Base-by-base conservation (phyloP, 2,329 filamentous ascomycete species). In the Colletotrichum paranaense region DNA sequence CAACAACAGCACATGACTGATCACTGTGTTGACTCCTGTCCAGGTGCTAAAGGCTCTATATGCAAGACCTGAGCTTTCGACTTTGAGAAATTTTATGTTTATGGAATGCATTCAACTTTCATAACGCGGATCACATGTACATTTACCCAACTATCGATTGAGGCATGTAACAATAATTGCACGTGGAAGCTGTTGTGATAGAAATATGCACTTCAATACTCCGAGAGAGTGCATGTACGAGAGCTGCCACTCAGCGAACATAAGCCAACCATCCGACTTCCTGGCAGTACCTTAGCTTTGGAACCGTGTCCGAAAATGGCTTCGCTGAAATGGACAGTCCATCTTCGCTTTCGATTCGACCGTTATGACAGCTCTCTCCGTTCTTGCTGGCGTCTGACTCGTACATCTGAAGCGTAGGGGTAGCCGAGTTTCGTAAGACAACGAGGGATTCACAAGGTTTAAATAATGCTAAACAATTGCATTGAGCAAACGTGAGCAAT, bases 361-460 rank as follows among this genome's bases (percentile, higher is more conserved):
- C 6, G 19, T 46, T n/a, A 5, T n/a, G 42, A 19, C 19, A n/a
- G 42, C 42, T 46, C 4, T n/a, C 7, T 11, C 42, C 19, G 22
- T 19, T 19, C 3, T 22, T 22, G 19, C 19, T 19, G 16, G 42
- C 19, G 42, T 49, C 42, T 67, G 63, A 67, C 63, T 71, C 68
- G 55, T 46, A 46, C 46, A 67, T n/a, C 8, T 26, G 67, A 59
- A 32, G 62, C 63, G 32, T 32, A 46, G 56, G 56, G 62, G 56
- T 14, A 26, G 11, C 11, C 56, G 11, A 55, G 56, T 60, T 59
- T 56, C 46, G 19, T 22, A 11, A 35, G 19, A 2, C 11, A 19
- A 30, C 26, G 9, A 60, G 62, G 42, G 35, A 28, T 28, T 63
- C 53, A 5, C 14, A 7, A 24, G 28, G 28, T 30, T 66, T 58